Evolutionary conservation across 345 rosid species (phyloP), one percentile per base, ranked within the genome.

Genomic region (Acer saccharum): DNA sequence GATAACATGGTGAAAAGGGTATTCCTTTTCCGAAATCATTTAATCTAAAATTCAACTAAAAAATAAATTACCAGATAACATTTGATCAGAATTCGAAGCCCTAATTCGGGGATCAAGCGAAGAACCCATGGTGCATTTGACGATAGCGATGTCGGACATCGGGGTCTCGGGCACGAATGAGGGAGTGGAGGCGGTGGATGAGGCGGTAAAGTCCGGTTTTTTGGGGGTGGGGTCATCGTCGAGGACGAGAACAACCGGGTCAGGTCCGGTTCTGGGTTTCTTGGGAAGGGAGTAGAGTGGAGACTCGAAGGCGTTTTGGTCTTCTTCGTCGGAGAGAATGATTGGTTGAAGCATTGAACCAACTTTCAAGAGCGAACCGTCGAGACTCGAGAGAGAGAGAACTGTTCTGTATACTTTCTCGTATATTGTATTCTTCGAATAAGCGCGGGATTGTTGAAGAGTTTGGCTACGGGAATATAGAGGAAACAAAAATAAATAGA

Each of bases 161-260:
- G 96, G 96, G 18, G 96, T 90, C 39, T 93, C 96, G n/a, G 93
- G 76, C 67, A 93, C 92, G 79, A 89, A 76, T 11, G 76, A 79
- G 54, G 87, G 87, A 13, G 89, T 76, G n/a, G 83, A 74, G 7
- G 83, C 71, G 41, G 72, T 58, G 55, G 86, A 43, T 43, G 46
- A 69, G 5, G 82, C 55, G 23, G 75, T 69, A 55, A 82, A 35
- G 72, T 52, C 75, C 62, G 80, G 76, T 71, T 91, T 93, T 55
- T 73, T 80, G 9, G 92, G 94, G 7, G 92, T 87, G 20, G 90
- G 86, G 32, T 86, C 92, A 66, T 90, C 92, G 77, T 85, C 92
- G 76, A 90, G 67, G 74, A 89, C 76, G 20, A 90, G 62, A 66
- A 89, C 75, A 17, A 75, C 11, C 46, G 14, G 73, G 55, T 75